phyloP scores from a whole-genome alignment of 306 rosid species.

The Cucumis melo region DNA sequence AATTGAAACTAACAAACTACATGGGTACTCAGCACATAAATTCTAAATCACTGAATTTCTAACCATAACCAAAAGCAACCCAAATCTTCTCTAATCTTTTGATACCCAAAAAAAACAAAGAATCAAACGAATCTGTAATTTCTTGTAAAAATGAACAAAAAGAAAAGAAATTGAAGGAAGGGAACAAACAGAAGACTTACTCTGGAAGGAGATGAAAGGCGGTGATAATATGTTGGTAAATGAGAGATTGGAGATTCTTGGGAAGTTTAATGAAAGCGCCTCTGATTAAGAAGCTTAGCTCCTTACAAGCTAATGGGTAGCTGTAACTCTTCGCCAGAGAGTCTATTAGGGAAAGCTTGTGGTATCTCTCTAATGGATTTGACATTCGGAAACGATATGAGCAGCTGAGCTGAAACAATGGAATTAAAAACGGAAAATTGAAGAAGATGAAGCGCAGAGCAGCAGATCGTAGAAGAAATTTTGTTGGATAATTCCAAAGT shows the following conservation, averaged over 20 bases:
- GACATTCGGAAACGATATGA: conserved; percentile 24
- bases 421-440: background rate
- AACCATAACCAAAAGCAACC: background rate
- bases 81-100: background rate
- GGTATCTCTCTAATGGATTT: conserved; percentile 36
- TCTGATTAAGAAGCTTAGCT: conserved; percentile 50
- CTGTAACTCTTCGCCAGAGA: conserved; percentile 28
- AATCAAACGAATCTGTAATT: background rate
- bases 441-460: background rate
- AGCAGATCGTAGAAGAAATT: background rate
- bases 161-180: background rate
- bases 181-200: conserved; percentile 16
- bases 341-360: conserved; percentile 26
- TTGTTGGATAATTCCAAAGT: background rate
- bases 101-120: background rate
- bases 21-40: background rate
- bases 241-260: conserved; percentile 46
- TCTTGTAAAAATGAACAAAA: background rate
- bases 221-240: conserved; percentile 52
- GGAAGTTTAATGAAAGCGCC: conserved; percentile 42
- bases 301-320: conserved; percentile 60
- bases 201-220: conserved; percentile 79
- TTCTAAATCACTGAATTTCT: background rate
- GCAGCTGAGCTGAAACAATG: background rate
- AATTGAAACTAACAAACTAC: background rate